Base-by-base conservation (phyloP, 768 basidiomycete genomes). In the Trametes cinnabarina region DNA sequence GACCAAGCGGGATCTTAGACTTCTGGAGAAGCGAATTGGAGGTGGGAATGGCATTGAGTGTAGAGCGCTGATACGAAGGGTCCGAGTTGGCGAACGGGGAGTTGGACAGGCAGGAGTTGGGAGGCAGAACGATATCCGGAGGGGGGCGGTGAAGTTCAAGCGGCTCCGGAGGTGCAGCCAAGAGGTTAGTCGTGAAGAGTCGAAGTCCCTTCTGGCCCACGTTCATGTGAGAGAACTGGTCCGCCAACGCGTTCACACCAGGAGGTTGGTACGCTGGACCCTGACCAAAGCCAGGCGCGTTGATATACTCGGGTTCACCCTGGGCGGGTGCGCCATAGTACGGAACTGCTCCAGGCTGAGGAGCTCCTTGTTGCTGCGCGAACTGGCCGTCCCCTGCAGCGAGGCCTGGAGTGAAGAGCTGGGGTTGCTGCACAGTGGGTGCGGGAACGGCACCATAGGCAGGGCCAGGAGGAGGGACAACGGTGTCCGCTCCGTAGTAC, bases 141-240 rank as follows among this genome's bases (percentile, higher is more conserved):
- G 95, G 94, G 0, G 88, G 87, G 32, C 81, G 77, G 41, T 82
- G 77, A 43, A 99, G 77, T 61, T 93, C 94, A 47, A 84, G 82
- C 3, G 96, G 94, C 69, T 98, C 94, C 25, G 95, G 92, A 30
- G 94, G 93, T 35, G 90, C 86, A 2, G 93, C 92, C 69, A 98
- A 85, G 47, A 99, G 81, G 77, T 98, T 98, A 58, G 92, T 83
- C 1, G 94, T 97, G 71, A 86, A 84, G 42, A 95, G 79, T 58
- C 85, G 83, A 67, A 90, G 84, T 43, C 84, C 85, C 68, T 88
- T 90, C 71, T 84, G 85, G n/a, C 83, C 85, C 69, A 98, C 74
- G 44, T 87, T 87, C 95, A 98, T 95, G 73, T 89, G 84, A 26
- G 86, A 78, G 67, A 98, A 97, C 72, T 97, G 94, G 64, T 87